phyloP scores from a whole-genome alignment of 225 moss, liverwort and hornwort genomes.

The Bryoerythrophyllum caledonicum region DNA sequence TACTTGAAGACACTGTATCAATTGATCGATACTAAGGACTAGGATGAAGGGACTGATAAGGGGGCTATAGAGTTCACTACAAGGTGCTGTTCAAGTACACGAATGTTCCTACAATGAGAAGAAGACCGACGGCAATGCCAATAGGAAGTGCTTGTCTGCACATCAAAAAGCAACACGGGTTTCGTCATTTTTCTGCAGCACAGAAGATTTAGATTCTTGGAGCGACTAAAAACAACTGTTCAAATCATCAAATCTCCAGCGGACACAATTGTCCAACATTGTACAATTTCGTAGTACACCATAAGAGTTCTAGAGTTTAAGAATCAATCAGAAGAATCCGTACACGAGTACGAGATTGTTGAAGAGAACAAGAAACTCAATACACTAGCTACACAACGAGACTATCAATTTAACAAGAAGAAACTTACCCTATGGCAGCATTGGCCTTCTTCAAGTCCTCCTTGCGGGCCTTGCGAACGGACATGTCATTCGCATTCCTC shows the following conservation, averaged over 20 bases:
- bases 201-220: conserved; percentile 33
- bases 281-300: background rate
- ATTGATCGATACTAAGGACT: conserved; percentile 19
- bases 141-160: conserved; percentile 52
- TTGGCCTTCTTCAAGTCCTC: conserved; percentile 62
- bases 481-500: conserved; percentile 68
- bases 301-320: background rate
- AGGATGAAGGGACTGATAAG: conserved; percentile 13
- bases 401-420: background rate
- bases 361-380: background rate
- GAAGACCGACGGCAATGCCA: conserved; percentile 44
- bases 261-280: background rate
- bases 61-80: conserved; percentile 17
- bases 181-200: conserved; percentile 9
- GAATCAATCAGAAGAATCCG: background rate
- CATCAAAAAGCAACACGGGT: conserved; percentile 7
- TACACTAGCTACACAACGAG: background rate
- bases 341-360: background rate
- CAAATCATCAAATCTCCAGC: background rate
- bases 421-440: conserved; percentile 61
- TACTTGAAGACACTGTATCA: conserved; percentile 29
- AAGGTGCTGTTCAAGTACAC: conserved; percentile 53
- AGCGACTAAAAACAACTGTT: background rate
- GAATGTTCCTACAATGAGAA: conserved; percentile 46
- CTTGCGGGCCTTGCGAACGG: conserved; percentile 83